Percentiles rank a stretch among this genome's conserved stretches.
Conservation (phyloP, 1,139 yeast species). For the Blastobotrys petasosporus region DNA sequence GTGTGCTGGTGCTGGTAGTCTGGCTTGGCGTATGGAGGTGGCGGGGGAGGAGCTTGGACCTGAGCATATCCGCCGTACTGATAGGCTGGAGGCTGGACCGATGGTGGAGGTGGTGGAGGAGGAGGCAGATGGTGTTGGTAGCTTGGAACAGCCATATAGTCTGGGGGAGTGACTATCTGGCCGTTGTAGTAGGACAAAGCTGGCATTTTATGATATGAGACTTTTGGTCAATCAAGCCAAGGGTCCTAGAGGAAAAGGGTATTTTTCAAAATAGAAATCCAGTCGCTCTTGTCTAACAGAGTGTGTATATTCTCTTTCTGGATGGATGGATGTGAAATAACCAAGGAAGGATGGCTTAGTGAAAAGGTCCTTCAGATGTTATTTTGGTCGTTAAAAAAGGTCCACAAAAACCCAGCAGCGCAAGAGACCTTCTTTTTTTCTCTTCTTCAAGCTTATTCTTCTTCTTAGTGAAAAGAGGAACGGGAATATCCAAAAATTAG, state of each 20-base stretch:
- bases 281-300: too few relatives aligned
- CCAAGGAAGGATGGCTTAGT: slow-evolving; percentile 9
- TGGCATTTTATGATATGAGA: slow-evolving; percentile 17
- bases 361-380: slow-evolving; percentile 11
- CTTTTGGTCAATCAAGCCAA: not conserved
- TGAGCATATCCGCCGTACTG: slow-evolving; percentile 12
- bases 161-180: slow-evolving; percentile 24
- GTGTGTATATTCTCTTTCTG: too few relatives aligned
- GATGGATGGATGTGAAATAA: too few relatives aligned
- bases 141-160: slow-evolving; percentile 13
- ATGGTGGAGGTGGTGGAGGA: slow-evolving; percentile 8
- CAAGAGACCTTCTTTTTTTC: not conserved
- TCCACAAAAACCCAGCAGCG: not conserved
- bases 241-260: not conserved
- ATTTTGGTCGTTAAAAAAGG: too few relatives aligned
- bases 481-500: too few relatives aligned
- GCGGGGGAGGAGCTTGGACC: slow-evolving; percentile 6
- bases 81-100: slow-evolving; percentile 6
- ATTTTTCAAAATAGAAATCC: not conserved
- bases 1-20: slow-evolving; percentile 12
- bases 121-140: slow-evolving; percentile 14
- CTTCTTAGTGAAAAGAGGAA: not conserved
- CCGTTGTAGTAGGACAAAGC: slow-evolving; percentile 22
- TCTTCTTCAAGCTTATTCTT: not conserved
- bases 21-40: slow-evolving; percentile 1